Percentiles rank a stretch among this genome's conserved stretches.
Evolutionary conservation across 2,329 filamentous ascomycete species (phyloP).

Genomic region (Leptographium radiaticola): DNA sequence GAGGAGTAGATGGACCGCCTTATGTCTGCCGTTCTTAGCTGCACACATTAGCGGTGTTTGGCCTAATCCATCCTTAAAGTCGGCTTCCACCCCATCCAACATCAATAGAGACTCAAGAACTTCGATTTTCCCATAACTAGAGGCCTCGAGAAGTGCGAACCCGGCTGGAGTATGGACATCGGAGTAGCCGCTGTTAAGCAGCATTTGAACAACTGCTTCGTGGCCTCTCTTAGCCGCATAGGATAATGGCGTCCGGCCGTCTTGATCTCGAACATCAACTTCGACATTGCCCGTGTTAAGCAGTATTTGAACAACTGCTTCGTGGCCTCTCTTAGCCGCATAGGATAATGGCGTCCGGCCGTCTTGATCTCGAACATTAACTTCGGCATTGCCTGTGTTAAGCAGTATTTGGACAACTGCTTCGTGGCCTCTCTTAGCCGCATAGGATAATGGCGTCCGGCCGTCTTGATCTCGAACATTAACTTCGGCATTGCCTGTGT

Average conservation of each 20-base stretch:
- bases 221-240: no score
- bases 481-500: neutral
- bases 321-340: neutral
- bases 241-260: neutral
- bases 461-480: neutral
- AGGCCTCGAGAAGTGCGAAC: neutral
- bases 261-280: neutral
- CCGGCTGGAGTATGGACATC: neutral
- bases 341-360: neutral
- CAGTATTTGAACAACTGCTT: neutral
- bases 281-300: neutral
- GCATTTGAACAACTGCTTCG: neutral
- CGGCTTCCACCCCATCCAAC: neutral
- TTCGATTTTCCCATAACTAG: neutral
- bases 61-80: neutral
- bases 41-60: neutral
- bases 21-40: no score
- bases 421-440: neutral
- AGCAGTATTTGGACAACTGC: neutral
- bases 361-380: no score
- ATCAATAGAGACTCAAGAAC: neutral
- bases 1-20: no score
- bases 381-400: neutral
- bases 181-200: neutral
- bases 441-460: neutral